phyloP scores from a whole-genome alignment of 192 early-diverging fungal species.

The Spinellus fusiger region DNA sequence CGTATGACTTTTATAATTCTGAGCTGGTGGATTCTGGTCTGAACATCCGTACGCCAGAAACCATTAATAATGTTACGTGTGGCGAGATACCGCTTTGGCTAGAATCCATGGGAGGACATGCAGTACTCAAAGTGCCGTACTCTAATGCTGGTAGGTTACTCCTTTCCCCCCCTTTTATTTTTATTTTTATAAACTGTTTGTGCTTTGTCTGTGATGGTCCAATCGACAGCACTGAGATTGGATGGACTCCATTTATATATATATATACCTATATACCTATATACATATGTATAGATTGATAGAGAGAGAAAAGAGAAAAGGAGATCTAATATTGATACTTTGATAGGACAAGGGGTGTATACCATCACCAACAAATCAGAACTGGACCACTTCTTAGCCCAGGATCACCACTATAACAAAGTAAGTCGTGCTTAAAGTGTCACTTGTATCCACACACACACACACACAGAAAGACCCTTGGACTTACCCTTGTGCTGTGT shows the following conservation, averaged over 20 bases:
- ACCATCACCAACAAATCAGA: constrained; percentile 78
- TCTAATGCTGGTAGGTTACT: constrained; percentile 62
- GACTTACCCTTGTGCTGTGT: not conserved
- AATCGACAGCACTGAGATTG: too few species aligned
- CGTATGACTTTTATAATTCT: constrained; percentile 81
- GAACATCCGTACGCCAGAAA: constrained; percentile 70
- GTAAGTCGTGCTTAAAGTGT: not conserved
- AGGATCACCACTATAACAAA: constrained; percentile 82
- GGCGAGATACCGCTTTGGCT: constrained; percentile 79
- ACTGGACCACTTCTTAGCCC: constrained; percentile 65
- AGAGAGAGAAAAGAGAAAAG: not conserved
- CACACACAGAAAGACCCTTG: not conserved
- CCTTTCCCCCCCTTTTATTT: not conserved
- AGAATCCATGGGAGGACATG: constrained; percentile 81
- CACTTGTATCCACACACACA: not conserved
- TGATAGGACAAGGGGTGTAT: constrained; percentile 77
- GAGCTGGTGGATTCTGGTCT: constrained; percentile 69
- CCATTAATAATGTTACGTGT: constrained; percentile 78
- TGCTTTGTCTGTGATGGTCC: too few species aligned
- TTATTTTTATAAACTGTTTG: not conserved
- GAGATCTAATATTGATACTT: not conserved
- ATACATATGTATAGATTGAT: too few species aligned
- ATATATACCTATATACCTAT: too few species aligned
- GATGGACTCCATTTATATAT: not conserved
- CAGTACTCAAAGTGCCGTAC: constrained; percentile 81